Percentiles rank a stretch among this genome's conserved stretches.
Evolutionary conservation across 257 asterid genomes (phyloP).

Genomic region (Nicotiana paniculata): DNA sequence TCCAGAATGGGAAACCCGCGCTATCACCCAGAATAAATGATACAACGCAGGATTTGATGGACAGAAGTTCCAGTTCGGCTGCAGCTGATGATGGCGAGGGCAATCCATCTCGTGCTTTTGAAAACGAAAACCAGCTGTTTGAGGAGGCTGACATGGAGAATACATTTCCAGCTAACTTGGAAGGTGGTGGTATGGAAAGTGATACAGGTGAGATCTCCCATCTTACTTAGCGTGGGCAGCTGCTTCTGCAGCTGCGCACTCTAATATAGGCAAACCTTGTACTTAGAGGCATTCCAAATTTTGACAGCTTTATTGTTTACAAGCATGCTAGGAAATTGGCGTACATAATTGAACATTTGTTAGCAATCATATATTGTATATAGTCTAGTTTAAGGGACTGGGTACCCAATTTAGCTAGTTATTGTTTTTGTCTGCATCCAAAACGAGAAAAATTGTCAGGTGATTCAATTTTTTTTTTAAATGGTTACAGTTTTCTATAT

Average conservation of each 20-base stretch:
- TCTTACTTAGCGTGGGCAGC: conserved; percentile 3
- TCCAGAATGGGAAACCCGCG: conserved; percentile 20
- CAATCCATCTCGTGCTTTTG: conserved; percentile 28
- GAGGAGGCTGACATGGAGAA: conserved; percentile 31
- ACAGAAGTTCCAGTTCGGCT: conserved; percentile 18
- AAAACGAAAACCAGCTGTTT: conserved; percentile 40
- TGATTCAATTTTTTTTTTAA: background rate
- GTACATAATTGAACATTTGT: background rate
- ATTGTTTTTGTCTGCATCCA: background rate
- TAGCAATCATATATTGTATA: background rate
- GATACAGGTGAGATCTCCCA: conserved; percentile 9
- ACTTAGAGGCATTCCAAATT: background rate
- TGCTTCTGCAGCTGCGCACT: background rate
- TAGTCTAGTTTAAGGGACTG: background rate
- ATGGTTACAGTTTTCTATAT: too few relatives aligned
- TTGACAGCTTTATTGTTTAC: background rate
- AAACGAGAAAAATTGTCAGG: background rate
- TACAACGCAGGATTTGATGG: conserved; percentile 11
- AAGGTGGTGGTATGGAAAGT: conserved; percentile 20
- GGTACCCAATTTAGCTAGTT: background rate
- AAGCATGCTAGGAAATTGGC: conserved; percentile 1
- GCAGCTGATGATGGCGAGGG: conserved; percentile 17
- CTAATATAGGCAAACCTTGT: background rate
- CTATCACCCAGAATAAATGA: background rate
- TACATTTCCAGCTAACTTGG: conserved; percentile 11